These are phyloP conservation scores for Spinacia oleracea DNA, from an alignment of 179 eudicot species.

Conservation along the genomic window DNA sequence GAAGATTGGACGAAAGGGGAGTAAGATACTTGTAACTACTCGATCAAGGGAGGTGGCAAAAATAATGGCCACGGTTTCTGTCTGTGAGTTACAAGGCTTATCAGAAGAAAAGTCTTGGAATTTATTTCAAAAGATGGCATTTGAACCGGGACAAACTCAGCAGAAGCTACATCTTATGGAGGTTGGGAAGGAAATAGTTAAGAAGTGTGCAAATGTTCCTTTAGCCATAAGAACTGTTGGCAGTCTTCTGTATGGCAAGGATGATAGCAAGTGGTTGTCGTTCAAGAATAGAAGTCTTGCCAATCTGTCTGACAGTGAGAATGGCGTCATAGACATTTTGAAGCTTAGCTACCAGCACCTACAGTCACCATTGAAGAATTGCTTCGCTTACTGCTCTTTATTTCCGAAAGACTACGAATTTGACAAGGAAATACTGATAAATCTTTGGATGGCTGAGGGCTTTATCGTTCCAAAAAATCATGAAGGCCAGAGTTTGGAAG, in stretches of 20 bases:
- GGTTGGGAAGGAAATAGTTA: constrained; percentile 10
- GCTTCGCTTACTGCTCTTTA: constrained; percentile 4
- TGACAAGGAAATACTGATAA: neutral
- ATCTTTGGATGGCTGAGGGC: constrained; percentile 23
- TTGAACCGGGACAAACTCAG: neutral
- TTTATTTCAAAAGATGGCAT: constrained; percentile 24
- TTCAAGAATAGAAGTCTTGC: constrained; percentile 1
- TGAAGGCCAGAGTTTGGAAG: neutral
- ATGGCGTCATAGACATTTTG: neutral
- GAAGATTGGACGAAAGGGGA: constrained; percentile 23
- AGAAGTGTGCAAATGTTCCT: constrained; percentile 27
- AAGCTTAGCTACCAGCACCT: constrained; percentile 12
- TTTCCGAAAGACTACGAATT: constrained; percentile 1
- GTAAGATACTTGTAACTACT: constrained; percentile 36
- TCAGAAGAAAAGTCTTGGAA: constrained; percentile 24
- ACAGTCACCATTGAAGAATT: constrained; percentile 9
- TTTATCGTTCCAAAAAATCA: neutral
- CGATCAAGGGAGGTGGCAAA: constrained; percentile 29
- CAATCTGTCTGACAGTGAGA: neutral
- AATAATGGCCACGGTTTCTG: neutral
- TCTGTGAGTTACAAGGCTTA: constrained; percentile 21
- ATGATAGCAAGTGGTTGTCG: neutral
- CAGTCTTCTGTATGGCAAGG: constrained; percentile 15
- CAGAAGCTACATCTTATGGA: neutral
- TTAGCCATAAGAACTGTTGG: constrained; percentile 27